A percentile compares a stretch with the other conserved stretches of the same genome.
phyloP scores from a whole-genome alignment of 176 grass and related monocot genomes.

The Carex myosuroides region DNA sequence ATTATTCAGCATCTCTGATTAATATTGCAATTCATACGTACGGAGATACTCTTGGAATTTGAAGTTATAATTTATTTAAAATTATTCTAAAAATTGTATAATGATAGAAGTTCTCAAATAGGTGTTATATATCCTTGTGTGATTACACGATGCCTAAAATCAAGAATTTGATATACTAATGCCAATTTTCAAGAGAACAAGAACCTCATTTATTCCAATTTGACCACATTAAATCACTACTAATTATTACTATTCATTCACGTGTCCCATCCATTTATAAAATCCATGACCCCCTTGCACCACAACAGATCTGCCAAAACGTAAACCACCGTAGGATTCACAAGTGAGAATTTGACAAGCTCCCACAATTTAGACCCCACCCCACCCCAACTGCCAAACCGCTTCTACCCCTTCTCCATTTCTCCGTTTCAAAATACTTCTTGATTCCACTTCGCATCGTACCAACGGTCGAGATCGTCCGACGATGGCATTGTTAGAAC shows the following conservation, averaged over 20 bases:
- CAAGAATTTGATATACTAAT: too few species aligned
- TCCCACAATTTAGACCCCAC: not conserved
- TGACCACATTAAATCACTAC: too few species aligned
- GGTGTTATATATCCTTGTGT: too few species aligned
- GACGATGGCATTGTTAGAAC: not conserved
- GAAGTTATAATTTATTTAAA: too few species aligned
- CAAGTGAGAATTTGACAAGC: not conserved
- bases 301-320: not conserved
- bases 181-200: too few species aligned
- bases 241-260: too few species aligned
- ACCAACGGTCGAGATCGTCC: not conserved
- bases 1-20: too few species aligned
- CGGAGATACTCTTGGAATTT: too few species aligned
- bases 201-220: not conserved
- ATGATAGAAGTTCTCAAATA: too few species aligned
- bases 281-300: not conserved
- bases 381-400: not conserved
- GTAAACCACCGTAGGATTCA: not conserved
- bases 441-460: not conserved
- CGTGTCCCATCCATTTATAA: not conserved
- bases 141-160: too few species aligned
- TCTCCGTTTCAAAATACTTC: not conserved
- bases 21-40: too few species aligned
- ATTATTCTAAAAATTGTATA: too few species aligned
- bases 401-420: not conserved